Evolutionary conservation across 495 filamentous ascomycete genomes (phyloP).

Genomic region (Evernia prunastri): DNA sequence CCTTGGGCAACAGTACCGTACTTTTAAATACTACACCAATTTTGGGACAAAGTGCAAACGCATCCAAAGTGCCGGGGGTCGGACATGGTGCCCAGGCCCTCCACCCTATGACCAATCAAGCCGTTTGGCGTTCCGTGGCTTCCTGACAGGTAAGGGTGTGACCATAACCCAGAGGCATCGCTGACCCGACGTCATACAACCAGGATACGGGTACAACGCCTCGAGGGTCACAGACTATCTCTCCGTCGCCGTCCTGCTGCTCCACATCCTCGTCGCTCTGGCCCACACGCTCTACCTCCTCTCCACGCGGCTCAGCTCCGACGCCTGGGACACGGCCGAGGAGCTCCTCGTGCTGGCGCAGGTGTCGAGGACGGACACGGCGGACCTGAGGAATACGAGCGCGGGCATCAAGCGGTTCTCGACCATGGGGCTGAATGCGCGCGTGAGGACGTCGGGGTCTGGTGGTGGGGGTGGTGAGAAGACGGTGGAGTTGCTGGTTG

Average conservation of each 20-base stretch:
- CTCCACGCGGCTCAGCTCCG: background rate
- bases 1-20: background rate
- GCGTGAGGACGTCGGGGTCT: background rate
- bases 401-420: conserved; percentile 6
- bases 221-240: conserved; percentile 13
- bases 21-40: background rate
- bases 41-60: background rate
- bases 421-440: conserved; percentile 11
- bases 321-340: conserved; percentile 12
- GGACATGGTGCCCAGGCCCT: background rate
- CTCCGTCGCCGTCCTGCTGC: conserved; percentile 3
- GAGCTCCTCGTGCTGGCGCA: conserved; percentile 12
- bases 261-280: conserved; percentile 6
- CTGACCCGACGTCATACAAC: background rate
- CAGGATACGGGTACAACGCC: conserved; percentile 18
- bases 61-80: background rate
- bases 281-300: conserved; percentile 4
- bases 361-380: background rate
- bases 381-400: background rate
- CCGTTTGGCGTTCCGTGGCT: background rate
- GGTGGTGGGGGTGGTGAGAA: background rate
- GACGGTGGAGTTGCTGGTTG: conserved; percentile 1
- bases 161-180: background rate
- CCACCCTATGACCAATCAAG: background rate
- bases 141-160: background rate